Conservation (phyloP, 164 flowering plant genomes). For the Aristolochia contorta region DNA sequence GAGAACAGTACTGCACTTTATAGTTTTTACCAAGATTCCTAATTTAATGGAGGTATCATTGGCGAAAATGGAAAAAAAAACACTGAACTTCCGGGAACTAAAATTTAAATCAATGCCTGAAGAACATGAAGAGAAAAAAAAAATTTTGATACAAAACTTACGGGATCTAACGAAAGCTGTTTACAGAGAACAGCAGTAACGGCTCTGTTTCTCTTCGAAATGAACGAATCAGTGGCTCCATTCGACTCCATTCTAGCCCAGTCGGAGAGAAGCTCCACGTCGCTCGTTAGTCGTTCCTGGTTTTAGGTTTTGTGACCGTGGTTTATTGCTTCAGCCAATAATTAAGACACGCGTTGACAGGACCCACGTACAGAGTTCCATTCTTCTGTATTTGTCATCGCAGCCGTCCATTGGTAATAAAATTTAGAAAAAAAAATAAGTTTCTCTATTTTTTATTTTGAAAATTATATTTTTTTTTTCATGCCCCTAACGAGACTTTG, state of each 20-base stretch:
- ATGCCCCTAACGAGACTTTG: too few species aligned
- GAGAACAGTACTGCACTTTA: too few species aligned
- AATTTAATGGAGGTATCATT: background rate
- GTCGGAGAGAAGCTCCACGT: background rate
- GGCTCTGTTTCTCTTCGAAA: slow-evolving; percentile 5
- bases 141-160: background rate
- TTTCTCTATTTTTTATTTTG: too few species aligned
- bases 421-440: too few species aligned
- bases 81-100: background rate
- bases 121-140: background rate
- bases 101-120: background rate
- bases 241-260: slow-evolving; percentile 1
- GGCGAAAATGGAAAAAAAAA: background rate
- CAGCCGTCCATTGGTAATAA: too few species aligned
- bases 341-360: too few species aligned
- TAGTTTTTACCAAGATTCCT: background rate
- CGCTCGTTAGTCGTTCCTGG: slow-evolving; percentile 26
- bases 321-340: too few species aligned
- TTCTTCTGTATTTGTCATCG: too few species aligned
- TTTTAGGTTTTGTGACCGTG: too few species aligned
- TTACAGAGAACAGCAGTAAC: slow-evolving; percentile 3
- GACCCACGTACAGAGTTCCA: too few species aligned
- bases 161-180: slow-evolving; percentile 1
- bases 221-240: slow-evolving; percentile 10
- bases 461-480: too few species aligned